Conservation (phyloP, 2,329 filamentous ascomycete species). For the Botryotinia convoluta region DNA sequence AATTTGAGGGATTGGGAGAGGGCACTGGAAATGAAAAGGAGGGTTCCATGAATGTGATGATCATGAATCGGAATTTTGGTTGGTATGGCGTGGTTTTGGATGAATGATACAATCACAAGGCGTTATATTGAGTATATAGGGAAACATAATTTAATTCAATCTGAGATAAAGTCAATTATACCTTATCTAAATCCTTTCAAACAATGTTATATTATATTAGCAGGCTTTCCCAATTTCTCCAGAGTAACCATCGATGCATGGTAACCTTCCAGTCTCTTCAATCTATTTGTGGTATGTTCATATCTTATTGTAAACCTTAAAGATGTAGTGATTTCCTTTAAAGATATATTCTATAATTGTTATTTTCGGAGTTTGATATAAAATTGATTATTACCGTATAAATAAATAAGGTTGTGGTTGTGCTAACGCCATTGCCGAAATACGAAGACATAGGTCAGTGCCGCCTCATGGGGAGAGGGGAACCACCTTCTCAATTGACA, state of each 20-base stretch:
- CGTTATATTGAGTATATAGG: no score
- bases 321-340: no score
- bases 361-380: no score
- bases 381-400: no score
- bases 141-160: not conserved
- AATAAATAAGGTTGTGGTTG: not conserved
- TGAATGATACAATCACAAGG: not conserved
- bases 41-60: not conserved
- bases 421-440: not conserved
- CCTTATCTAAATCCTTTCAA: not conserved
- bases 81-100: not conserved
- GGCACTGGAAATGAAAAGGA: not conserved
- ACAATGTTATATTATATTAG: not conserved
- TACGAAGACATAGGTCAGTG: no score
- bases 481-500: no score
- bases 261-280: no score
- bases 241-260: not conserved
- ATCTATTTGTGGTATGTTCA: no score
- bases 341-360: no score
- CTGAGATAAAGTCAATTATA: not conserved
- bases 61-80: not conserved
- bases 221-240: not conserved
- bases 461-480: no score
- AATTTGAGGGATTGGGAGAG: not conserved
- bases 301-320: no score